Conservation (phyloP, 495 filamentous ascomycete genomes). For the Aspergillus heteromorphus region DNA sequence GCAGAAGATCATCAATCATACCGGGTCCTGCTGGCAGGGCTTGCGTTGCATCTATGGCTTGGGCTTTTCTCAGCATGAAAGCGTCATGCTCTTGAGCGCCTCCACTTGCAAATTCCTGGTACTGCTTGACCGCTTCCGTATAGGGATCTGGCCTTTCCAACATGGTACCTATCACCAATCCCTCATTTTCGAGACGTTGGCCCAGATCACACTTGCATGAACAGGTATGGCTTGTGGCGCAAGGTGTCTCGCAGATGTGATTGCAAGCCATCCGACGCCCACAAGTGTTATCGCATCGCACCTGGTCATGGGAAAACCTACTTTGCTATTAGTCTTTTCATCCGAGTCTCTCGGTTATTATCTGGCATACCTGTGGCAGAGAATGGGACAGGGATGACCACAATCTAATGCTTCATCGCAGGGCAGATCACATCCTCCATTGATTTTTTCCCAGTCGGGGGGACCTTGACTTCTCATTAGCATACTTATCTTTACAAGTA, state of each 20-base stretch:
- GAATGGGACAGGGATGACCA: constrained; percentile 33
- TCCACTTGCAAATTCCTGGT: constrained; percentile 22
- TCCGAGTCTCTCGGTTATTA: background rate
- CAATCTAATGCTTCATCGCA: constrained; percentile 34
- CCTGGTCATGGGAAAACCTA: constrained; percentile 27
- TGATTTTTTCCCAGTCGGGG: constrained; percentile 47
- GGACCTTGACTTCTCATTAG: constrained; percentile 18
- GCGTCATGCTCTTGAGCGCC: constrained; percentile 22
- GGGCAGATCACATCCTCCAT: constrained; percentile 39
- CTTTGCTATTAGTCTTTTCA: background rate
- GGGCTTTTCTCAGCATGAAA: constrained; percentile 8
- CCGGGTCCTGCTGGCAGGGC: background rate
- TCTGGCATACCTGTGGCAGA: constrained; percentile 35
- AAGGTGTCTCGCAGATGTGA: constrained; percentile 22
- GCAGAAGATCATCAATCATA: background rate
- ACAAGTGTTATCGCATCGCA: constrained; percentile 28
- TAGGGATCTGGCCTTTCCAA: background rate
- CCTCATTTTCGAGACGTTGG: background rate
- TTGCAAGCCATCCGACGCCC: constrained; percentile 23
- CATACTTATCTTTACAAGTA: background rate
- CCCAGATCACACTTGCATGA: constrained; percentile 14
- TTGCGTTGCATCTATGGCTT: background rate
- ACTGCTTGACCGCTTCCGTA: constrained; percentile 4
- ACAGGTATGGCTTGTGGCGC: constrained; percentile 13
- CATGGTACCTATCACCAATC: background rate